A percentile compares a stretch with the other conserved stretches of the same genome.
Conservation (phyloP, 352 stramenopile species). For the Nothophytophthora sp. region DNA sequence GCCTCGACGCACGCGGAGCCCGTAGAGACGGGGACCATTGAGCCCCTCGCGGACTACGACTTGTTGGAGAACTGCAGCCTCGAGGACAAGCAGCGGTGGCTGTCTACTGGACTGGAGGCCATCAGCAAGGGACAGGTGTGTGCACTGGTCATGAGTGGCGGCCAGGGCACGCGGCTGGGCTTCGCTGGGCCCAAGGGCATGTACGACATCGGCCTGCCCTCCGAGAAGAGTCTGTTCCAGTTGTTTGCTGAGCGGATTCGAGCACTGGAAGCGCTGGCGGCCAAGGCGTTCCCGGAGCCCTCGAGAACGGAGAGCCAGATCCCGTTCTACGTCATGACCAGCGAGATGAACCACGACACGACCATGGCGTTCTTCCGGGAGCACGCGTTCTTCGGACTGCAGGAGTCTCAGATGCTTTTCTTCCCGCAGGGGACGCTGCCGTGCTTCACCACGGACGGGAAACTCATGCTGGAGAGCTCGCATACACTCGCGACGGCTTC, state of each 20-base stretch:
- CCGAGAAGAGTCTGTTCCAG: constrained; percentile 93
- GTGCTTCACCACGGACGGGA: constrained; percentile 93
- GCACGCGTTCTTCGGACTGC: constrained; percentile 93
- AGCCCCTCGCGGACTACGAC: constrained; percentile 71
- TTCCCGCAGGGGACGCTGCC: constrained; percentile 97
- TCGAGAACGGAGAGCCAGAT: constrained; percentile 32
- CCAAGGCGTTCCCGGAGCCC: constrained; percentile 12
- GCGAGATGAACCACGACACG: constrained; percentile 94
- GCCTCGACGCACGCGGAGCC: constrained; percentile 39
- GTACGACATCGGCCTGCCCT: constrained; percentile 93
- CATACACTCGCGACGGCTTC: constrained; percentile 90
- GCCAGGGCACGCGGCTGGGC: constrained; percentile 97
- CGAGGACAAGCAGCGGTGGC: constrained; percentile 52
- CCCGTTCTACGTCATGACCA: constrained; percentile 98
- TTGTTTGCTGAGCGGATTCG: constrained; percentile 93
- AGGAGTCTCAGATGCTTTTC: constrained; percentile 90
- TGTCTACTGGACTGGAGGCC: constrained; percentile 64
- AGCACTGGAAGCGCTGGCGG: constrained; percentile 60
- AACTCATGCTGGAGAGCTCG: constrained; percentile 94
- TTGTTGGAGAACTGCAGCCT: constrained; percentile 46
- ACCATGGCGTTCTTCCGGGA: constrained; percentile 92
- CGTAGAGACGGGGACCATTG: constrained; percentile 27
- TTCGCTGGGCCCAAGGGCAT: constrained; percentile 96
- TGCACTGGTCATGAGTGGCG: constrained; percentile 93
- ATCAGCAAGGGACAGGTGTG: constrained; percentile 90